Base-by-base conservation (phyloP, 1,284 basidiomycete species). In the Fomitopsis pinicola region DNA sequence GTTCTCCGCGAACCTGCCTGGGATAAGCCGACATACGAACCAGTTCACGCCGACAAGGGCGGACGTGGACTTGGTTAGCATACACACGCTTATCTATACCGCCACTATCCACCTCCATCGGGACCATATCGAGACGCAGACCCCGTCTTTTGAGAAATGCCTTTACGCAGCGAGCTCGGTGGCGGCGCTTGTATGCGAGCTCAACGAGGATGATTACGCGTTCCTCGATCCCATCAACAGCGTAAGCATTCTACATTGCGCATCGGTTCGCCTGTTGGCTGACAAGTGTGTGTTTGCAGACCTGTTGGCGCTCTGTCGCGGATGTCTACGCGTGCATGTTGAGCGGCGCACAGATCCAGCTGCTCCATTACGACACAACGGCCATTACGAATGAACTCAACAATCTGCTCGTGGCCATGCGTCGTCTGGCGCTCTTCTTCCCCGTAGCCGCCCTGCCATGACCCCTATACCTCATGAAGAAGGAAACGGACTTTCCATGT, bases 151-250 rank as follows among this genome's bases (percentile, higher is more conserved):
- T 61, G 68, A 74, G 61, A 73, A 76, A 61, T 77, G 77, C 42
- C 64, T 78, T n/a, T 72, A 76, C 61, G 78, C 82, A 0, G 82
- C 79, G 5, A 77, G 77, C 61, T 72, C 78, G 4, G 73, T 83
- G 12, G 74, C 79, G 35, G 69, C 75, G 38, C 73, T 84, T 22
- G 75, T 85, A 30, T 76, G 78, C 28, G 75, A 80, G 53, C 74
- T 86, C 17, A 71, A 69, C 58, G 80, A 81, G 22, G 75, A 70
- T 17, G 83, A 85, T 64, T 86, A 81, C 68, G 74, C 76, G 58
- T 79, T 76, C 62, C 68, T 86, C 35, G 82, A 84, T 71, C 82
- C 83, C 15, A 77, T 82, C 55, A 72, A 82, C 28, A 77, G 77
- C 42, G 82, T 83, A 61, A 57, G 66, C 69, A 30, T 17, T 17